These are phyloP conservation scores for Suillus decipiens DNA, from an alignment of 768 basidiomycete genomes.

Conservation along the genomic window DNA sequence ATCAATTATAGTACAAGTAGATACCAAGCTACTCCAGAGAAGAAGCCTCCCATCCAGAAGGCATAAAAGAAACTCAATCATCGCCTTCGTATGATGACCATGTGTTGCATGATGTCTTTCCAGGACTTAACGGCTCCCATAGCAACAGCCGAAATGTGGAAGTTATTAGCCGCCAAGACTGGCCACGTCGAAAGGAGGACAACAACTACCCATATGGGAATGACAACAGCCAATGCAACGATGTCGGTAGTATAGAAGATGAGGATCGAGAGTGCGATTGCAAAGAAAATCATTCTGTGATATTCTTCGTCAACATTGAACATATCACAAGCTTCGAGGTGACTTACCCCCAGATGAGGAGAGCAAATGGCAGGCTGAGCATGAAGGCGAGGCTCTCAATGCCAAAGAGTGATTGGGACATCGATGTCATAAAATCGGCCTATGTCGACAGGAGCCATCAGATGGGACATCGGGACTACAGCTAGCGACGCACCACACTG, in stretches of 20 bases:
- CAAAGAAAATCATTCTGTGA: slow-evolving; percentile 16
- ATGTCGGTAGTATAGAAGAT: slow-evolving; percentile 7
- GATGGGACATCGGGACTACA: not conserved
- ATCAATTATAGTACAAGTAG: not conserved
- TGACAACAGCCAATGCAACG: slow-evolving; percentile 5
- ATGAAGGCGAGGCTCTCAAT: slow-evolving; percentile 33
- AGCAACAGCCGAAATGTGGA: not conserved
- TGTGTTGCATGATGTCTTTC: not conserved
- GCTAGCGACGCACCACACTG: slow-evolving; percentile 30
- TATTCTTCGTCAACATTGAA: not conserved
- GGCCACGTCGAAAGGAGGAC: slow-evolving; percentile 1
- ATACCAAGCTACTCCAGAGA: not conserved
- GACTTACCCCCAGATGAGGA: slow-evolving; percentile 35
- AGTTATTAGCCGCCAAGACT: slow-evolving; percentile 1
- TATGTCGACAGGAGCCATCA: not conserved
- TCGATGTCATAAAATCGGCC: slow-evolving; percentile 22
- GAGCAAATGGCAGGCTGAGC: slow-evolving; percentile 35
- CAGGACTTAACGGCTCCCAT: not conserved
- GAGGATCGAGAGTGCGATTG: slow-evolving; percentile 13
- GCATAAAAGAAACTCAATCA: not conserved
- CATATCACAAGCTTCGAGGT: not conserved
- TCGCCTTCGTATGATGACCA: not conserved
- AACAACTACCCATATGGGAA: slow-evolving; percentile 11
- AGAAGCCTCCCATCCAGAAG: not conserved
- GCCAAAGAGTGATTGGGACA: slow-evolving; percentile 18